A percentile compares a stretch with the other conserved stretches of the same genome.
Conservation (phyloP, 1,284 basidiomycete species). For the Rhodotorula mucilaginosa region DNA sequence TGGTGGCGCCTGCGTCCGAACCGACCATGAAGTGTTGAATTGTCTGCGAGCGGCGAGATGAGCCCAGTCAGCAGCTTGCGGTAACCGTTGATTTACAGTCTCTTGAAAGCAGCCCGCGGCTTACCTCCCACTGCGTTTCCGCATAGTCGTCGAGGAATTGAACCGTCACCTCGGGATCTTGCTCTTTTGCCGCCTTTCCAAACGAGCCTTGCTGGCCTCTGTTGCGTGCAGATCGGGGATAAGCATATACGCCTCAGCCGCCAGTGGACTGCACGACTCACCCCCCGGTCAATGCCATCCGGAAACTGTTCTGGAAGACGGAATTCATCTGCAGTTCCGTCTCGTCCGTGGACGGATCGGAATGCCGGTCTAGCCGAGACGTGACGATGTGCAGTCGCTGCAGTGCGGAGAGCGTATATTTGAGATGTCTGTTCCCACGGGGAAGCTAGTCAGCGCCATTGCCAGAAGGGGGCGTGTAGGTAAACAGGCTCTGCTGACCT, state of each 20-base stretch:
- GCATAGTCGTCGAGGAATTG: conserved; percentile 67
- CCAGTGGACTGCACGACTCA: conserved; percentile 51
- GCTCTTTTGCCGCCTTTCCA: conserved; percentile 72
- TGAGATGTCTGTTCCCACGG: conserved; percentile 61
- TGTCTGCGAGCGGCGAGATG: conserved; percentile 53
- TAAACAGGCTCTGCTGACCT: conserved; percentile 55
- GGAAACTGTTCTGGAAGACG: conserved; percentile 62
- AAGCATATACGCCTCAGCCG: background rate
- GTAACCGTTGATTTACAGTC: too few species aligned
- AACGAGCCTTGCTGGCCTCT: conserved; percentile 90
- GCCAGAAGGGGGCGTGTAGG: conserved; percentile 4
- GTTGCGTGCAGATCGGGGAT: background rate
- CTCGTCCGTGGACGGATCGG: conserved; percentile 20
- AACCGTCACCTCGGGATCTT: conserved; percentile 44
- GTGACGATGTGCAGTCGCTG: conserved; percentile 72
- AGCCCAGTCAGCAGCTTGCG: background rate
- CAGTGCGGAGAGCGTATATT: conserved; percentile 66
- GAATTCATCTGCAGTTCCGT: conserved; percentile 63
- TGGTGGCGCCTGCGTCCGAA: conserved; percentile 54
- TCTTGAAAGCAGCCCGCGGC: background rate
- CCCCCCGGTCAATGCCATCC: conserved; percentile 81
- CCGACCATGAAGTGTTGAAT: conserved; percentile 98
- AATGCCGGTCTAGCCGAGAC: conserved; percentile 48
- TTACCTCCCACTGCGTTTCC: conserved; percentile 80
- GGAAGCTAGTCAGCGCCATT: background rate